A percentile compares a stretch with the other conserved stretches of the same genome.
Conservation (phyloP, 306 rosid genomes). For the Trichosanthes truncata region DNA sequence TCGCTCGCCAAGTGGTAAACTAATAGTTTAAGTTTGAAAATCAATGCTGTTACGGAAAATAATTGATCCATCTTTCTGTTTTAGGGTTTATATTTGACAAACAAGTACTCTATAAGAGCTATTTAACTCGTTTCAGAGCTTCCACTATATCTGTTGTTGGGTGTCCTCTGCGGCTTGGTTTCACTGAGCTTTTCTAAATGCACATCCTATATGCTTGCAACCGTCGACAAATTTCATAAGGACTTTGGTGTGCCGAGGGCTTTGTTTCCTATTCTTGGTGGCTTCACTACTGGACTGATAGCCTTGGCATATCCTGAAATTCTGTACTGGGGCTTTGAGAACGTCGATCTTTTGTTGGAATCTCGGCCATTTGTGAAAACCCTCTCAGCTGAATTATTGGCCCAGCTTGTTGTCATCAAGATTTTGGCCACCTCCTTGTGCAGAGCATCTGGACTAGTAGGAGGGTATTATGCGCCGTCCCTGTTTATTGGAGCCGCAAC, state of each 20-base stretch:
- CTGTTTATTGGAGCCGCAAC: slow-evolving; percentile 95
- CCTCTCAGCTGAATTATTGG: slow-evolving; percentile 59
- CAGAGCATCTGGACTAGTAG: slow-evolving; percentile 87
- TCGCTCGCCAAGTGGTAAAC: slow-evolving; percentile 75
- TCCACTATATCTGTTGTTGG: slow-evolving; percentile 87
- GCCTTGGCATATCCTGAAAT: slow-evolving; percentile 91
- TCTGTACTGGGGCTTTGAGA: slow-evolving; percentile 94
- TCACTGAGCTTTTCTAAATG: slow-evolving; percentile 73
- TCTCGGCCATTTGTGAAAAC: slow-evolving; percentile 75
- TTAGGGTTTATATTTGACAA: slow-evolving; percentile 16
- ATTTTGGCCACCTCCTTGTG: slow-evolving; percentile 81
- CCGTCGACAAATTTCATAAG: slow-evolving; percentile 49
- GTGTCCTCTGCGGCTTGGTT: slow-evolving; percentile 75
- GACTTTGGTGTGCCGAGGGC: slow-evolving; percentile 43
- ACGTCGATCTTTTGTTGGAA: slow-evolving; percentile 82
- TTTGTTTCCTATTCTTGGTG: slow-evolving; percentile 67
- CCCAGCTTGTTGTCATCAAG: slow-evolving; percentile 76
- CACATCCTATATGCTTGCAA: slow-evolving; percentile 56
- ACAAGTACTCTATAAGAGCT: slow-evolving; percentile 22
- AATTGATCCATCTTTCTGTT: neutral
- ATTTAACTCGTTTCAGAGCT: slow-evolving; percentile 68
- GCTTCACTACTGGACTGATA: slow-evolving; percentile 67
- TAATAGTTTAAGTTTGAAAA: neutral
- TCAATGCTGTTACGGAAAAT: neutral
- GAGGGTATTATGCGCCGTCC: slow-evolving; percentile 94